A percentile compares a stretch with the other conserved stretches of the same genome.
Conservation (phyloP, 192 early-diverging fungal genomes). For the Rhizophagus prolifer region DNA sequence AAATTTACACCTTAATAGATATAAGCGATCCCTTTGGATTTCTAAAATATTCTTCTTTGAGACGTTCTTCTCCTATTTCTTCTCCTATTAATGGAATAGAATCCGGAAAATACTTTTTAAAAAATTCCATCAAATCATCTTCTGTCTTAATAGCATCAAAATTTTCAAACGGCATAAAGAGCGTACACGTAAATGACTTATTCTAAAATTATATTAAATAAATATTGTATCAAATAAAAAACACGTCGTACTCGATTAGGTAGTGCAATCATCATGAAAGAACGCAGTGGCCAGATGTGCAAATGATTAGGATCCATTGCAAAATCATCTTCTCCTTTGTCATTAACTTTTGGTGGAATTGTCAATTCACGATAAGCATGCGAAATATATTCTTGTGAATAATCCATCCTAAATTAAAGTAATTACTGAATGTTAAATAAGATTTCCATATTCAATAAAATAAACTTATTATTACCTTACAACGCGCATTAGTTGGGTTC, state of each 20-base stretch:
- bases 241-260: too few species aligned
- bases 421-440: background rate
- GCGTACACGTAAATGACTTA: conserved; percentile 91
- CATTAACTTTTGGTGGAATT: conserved; percentile 66
- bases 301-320: conserved; percentile 88
- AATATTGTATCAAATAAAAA: too few species aligned
- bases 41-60: conserved; percentile 76
- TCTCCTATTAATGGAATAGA: conserved; percentile 76
- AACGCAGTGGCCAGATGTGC: conserved; percentile 96
- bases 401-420: conserved; percentile 65
- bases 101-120: conserved; percentile 74
- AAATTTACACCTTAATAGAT: conserved; percentile 64
- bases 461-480: conserved; percentile 47
- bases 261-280: conserved; percentile 97
- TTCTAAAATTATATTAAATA: conserved; percentile 51
- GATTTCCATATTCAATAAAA: background rate
- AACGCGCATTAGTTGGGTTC: conserved; percentile 78
- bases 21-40: conserved; percentile 86
- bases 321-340: conserved; percentile 61
- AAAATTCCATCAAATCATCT: conserved; percentile 66
- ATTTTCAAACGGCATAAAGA: conserved; percentile 91
- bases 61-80: conserved; percentile 71
- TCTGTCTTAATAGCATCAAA: conserved; percentile 72
- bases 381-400: conserved; percentile 85
- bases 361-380: conserved; percentile 90